Evolutionary conservation across 208 protist genomes (phyloP), one percentile per base, ranked within the genome.

Genomic region (Angomonas ambiguus): DNA sequence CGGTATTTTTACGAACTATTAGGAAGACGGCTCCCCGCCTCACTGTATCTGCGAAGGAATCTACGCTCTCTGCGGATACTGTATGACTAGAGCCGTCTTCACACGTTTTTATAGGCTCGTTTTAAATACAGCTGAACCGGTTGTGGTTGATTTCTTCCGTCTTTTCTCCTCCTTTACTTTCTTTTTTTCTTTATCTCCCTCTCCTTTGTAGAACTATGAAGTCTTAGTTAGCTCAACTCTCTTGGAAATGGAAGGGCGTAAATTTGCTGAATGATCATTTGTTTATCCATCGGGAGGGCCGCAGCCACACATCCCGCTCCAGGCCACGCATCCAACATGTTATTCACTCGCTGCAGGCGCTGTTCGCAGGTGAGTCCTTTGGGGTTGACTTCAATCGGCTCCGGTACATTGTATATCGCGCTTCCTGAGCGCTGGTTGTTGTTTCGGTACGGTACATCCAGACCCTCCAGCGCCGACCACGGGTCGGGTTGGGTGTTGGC

Each of bases 311-410:
- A 81, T n/a, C 74, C 74, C 20, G 51, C 80, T 20, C 48, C 62
- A 2, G 84, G 82, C 83, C 84, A 93, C 60, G 65, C 74, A 45
- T 88, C 71, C 55, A 93, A 51, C 60, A 80, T 69, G 10, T 48
- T 57, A 34, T 77, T 75, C 13, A 93, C 45, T 24, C 63, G 74
- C 41, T 74, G 57, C 42, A 91, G 59, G 0, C 87, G 84, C 35
- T 80, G 67, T 1, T 62, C 65, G 63, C 79, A 89, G 31, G 62
- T 88, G 57, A 80, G 51, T 24, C 69, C 76, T 3, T 58, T 5
- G 20, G 81, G 77, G 62, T 88, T 90, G 56, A 87, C 79, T 67
- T 79, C 70, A 3, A 90, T 70, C 16, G 71, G 71, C 11, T 82
- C 69, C n/a, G 72, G 74, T 33, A 88, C 72, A 0, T 20, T 49